Evolutionary conservation across 2,329 filamentous ascomycete genomes (phyloP), one percentile per base, ranked within the genome.

Genomic region (Remersonia thermophila): DNA sequence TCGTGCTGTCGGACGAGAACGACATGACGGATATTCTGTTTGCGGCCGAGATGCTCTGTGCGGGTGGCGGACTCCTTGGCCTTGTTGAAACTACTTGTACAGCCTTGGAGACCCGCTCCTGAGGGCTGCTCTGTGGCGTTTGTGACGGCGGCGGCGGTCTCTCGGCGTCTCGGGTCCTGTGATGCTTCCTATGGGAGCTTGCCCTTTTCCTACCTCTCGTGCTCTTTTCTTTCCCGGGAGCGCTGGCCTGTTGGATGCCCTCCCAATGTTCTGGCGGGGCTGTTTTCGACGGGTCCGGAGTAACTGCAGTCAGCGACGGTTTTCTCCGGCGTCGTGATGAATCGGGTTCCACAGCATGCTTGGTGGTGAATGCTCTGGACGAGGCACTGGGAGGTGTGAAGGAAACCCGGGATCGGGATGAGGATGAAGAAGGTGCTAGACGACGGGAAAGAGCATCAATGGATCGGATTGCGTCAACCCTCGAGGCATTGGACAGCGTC

Each of bases 391-490:
- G n/a, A 10, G 45, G 41, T 7, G 32, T 35, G 15, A 46, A 31
- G 4, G 48, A 50, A 16, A 43, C 38, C 8, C 47, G 36, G 15
- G 53, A 47, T n/a, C 43, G n/a, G n/a, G n/a, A n/a, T n/a, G n/a
- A n/a, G n/a, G n/a, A n/a, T 23, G 20, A 9, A 23, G 20, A 9
- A 9, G 5, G 20, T 23, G 20, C 41, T 15, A 57, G 41, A 3
- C 56, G 48, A 17, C 45, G 52, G 2, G 67, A 69, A 17, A 72
- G 53, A 12, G 59, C 56, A 34, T 66, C 59, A 36, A 73, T 70
- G 7, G 67, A 57, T 37, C 56, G 55, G 40, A 71, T 59, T 2
- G 67, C 65, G 33, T 69, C 63, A n/a, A 57, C 40, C 17, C 66
- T 57, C 0, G 66, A 69, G 3, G 59, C 51, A 39, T 61, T 63